A percentile compares a stretch with the other conserved stretches of the same genome.
Evolutionary conservation across 2,329 filamentous ascomycete genomes (phyloP).

Genomic region (Diplodia sapinea): DNA sequence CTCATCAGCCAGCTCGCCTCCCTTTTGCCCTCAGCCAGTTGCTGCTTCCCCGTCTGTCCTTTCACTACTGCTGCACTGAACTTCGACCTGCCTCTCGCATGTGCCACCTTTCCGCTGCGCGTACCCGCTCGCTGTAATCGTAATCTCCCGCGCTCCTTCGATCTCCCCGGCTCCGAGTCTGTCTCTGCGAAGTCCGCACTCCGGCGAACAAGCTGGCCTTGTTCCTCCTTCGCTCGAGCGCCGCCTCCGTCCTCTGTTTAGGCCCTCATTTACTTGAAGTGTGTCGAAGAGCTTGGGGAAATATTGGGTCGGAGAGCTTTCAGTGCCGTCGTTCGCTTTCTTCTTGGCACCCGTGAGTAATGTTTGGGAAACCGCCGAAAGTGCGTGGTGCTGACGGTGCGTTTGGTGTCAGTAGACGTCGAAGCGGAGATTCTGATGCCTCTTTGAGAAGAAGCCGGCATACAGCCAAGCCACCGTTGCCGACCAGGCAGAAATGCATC

Average conservation of each 20-base stretch:
- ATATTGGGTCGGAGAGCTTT: neutral
- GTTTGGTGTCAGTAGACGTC: neutral
- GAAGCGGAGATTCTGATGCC: neutral
- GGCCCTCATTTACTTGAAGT: neutral
- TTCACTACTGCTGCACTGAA: conserved; percentile 4
- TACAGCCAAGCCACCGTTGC: neutral
- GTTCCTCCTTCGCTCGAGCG: conserved; percentile 13
- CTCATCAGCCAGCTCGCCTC: conserved; percentile 3
- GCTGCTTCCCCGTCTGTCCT: conserved; percentile 26
- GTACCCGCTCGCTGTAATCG: conserved; percentile 14
- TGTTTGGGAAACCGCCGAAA: neutral
- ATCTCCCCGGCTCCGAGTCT: neutral
- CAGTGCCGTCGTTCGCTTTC: neutral
- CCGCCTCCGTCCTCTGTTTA: neutral
- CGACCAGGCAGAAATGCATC: neutral
- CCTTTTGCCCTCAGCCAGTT: neutral
- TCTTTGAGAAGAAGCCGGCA: neutral
- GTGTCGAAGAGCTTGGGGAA: neutral
- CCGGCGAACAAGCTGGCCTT: conserved; percentile 25
- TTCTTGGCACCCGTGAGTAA: conserved; percentile 4
- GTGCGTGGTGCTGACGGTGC: neutral
- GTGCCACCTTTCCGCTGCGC: neutral
- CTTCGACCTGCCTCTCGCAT: neutral
- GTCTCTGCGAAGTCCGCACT: neutral
- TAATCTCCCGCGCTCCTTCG: conserved; percentile 5